These are phyloP conservation scores for Leptodermis oblonga DNA, from an alignment of 257 asterid species.

Conservation along the genomic window DNA sequence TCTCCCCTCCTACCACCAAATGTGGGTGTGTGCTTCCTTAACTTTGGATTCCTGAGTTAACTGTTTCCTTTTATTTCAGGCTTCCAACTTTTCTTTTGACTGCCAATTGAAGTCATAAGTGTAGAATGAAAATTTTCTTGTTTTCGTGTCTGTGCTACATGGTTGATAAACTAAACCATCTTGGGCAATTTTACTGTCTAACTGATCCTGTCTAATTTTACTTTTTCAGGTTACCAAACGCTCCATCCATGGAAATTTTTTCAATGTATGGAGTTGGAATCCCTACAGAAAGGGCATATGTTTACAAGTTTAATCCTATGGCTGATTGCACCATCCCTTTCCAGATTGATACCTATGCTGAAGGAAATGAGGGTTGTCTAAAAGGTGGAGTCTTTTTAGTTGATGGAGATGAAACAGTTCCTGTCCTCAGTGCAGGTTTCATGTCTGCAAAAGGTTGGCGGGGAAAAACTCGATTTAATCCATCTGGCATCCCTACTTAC, in stretches of 20 bases:
- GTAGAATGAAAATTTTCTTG: not conserved
- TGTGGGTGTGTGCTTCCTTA: not conserved
- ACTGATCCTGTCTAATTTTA: not conserved
- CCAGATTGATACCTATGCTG: constrained; percentile 70
- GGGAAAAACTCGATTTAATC: constrained; percentile 75
- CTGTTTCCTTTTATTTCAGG: not conserved
- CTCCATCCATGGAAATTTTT: constrained; percentile 79
- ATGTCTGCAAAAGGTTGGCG: constrained; percentile 79
- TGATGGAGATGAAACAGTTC: constrained; percentile 86
- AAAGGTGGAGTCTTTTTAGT: constrained; percentile 73
- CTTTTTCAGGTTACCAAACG: constrained; percentile 65
- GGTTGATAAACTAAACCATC: not conserved
- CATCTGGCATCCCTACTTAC: constrained; percentile 60
- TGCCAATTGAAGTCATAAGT: not conserved
- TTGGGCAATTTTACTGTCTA: not conserved
- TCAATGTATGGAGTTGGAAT: constrained; percentile 92
- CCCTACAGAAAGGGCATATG: constrained; percentile 84
- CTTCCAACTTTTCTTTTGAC: not conserved
- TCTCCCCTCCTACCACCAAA: not conserved
- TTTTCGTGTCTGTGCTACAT: not conserved
- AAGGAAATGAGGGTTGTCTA: constrained; percentile 53
- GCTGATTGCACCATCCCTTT: constrained; percentile 70
- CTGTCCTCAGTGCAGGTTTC: constrained; percentile 71
- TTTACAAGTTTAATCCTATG: constrained; percentile 57
- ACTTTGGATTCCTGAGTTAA: not conserved